phyloP scores from a whole-genome alignment of 208 protist species.

The Leishmania tropica region DNA sequence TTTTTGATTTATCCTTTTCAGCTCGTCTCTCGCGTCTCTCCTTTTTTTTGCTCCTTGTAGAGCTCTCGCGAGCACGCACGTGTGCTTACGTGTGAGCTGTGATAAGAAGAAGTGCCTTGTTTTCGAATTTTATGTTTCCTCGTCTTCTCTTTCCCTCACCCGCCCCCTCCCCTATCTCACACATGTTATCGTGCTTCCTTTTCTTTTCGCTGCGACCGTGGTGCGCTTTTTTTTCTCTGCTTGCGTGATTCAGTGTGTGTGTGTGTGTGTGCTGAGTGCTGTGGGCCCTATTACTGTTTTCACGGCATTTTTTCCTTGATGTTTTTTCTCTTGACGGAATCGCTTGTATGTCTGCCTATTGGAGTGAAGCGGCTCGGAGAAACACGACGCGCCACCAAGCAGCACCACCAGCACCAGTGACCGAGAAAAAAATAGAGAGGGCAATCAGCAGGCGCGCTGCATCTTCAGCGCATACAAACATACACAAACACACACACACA shows the following conservation, averaged over 20 bases:
- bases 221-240: not conserved
- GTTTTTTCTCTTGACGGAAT: not conserved
- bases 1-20: too few relatives aligned
- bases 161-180: not conserved
- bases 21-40: slow-evolving; percentile 1
- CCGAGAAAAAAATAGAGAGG: not conserved
- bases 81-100: too few relatives aligned
- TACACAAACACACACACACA: not conserved
- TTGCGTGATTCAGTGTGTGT: not conserved
- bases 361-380: not conserved
- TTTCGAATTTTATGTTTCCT: too few relatives aligned
- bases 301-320: not conserved
- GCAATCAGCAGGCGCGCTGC: not conserved
- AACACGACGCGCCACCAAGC: not conserved
- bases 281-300: not conserved
- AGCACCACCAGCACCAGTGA: not conserved
- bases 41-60: not conserved
- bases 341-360: not conserved
- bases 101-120: too few relatives aligned
- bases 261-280: not conserved
- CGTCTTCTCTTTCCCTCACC: too few relatives aligned
- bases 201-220: not conserved
- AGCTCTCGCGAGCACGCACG: too few relatives aligned
- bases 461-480: not conserved
- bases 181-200: not conserved